These are phyloP conservation scores for Asparagopsis taxiformis DNA, from an alignment of 31 red algal species.

Conservation along the genomic window DNA sequence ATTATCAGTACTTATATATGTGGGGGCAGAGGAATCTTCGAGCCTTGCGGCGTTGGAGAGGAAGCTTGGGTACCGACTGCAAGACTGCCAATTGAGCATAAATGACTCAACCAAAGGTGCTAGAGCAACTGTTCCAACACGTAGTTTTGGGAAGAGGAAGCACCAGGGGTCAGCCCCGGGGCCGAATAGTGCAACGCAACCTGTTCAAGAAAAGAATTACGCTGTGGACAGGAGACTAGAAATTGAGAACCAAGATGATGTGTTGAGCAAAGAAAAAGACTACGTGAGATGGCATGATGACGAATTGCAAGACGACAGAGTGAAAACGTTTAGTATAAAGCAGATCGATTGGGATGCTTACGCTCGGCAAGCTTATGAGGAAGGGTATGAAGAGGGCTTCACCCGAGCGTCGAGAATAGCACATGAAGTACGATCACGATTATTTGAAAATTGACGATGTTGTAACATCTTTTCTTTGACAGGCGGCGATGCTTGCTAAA, in stretches of 20 bases:
- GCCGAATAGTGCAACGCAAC: background rate
- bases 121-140: background rate
- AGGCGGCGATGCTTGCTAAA: background rate
- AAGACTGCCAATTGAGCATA: background rate
- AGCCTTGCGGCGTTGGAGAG: background rate
- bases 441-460: background rate
- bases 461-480: background rate
- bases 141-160: background rate
- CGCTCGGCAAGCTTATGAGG: conserved; percentile 1
- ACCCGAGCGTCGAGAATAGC: conserved; percentile 15
- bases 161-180: background rate
- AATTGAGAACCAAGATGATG: background rate
- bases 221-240: background rate
- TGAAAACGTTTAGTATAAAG: background rate
- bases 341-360: conserved; percentile 9
- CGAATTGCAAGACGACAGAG: background rate
- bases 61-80: conserved; percentile 1
- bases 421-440: conserved; percentile 5
- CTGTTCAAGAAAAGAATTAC: background rate
- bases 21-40: background rate
- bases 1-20: conserved; percentile 9
- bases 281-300: background rate
- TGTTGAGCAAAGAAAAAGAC: background rate
- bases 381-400: conserved; percentile 25
- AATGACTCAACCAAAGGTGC: background rate